A percentile compares a stretch with the other conserved stretches of the same genome.
These are phyloP conservation scores for Xanthoconium purpureum DNA, from an alignment of 768 basidiomycete genomes.

Conservation along the genomic window DNA sequence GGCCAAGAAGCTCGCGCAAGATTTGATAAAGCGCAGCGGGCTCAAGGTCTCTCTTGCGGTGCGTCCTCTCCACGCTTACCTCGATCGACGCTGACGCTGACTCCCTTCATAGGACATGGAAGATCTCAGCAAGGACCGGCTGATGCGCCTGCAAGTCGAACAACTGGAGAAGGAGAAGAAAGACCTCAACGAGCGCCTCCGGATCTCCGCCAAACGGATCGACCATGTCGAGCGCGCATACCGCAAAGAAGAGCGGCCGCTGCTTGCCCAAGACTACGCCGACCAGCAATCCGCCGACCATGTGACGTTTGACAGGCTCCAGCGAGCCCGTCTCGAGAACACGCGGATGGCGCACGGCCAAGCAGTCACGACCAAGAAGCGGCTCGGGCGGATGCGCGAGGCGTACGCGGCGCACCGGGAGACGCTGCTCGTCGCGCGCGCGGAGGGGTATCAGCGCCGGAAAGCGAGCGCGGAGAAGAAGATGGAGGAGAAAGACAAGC, in stretches of 20 bases:
- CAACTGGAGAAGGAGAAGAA: conserved; percentile 97
- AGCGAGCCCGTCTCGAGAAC: conserved; percentile 54
- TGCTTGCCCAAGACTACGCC: conserved; percentile 84
- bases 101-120: conserved; percentile 73
- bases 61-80: conserved; percentile 22
- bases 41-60: conserved; percentile 71
- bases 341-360: conserved; percentile 57
- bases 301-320: conserved; percentile 60
- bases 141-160: conserved; percentile 88
- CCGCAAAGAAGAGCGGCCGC: conserved; percentile 87
- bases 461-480: conserved; percentile 55
- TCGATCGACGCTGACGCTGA: background rate
- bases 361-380: conserved; percentile 69
- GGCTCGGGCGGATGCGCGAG: conserved; percentile 66
- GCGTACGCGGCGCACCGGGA: conserved; percentile 62
- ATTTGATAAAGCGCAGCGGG: conserved; percentile 75
- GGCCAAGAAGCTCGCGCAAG: conserved; percentile 84
- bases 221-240: conserved; percentile 95
- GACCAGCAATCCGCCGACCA: conserved; percentile 78
- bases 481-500: conserved; percentile 79
- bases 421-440: conserved; percentile 53
- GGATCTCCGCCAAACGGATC: conserved; percentile 82
- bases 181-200: conserved; percentile 75
- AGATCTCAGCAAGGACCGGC: conserved; percentile 77
- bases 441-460: conserved; percentile 61